A percentile compares a stretch with the other conserved stretches of the same genome.
Conservation (phyloP, 2,329 filamentous ascomycete genomes). For the Trichothecium sympodiale region DNA sequence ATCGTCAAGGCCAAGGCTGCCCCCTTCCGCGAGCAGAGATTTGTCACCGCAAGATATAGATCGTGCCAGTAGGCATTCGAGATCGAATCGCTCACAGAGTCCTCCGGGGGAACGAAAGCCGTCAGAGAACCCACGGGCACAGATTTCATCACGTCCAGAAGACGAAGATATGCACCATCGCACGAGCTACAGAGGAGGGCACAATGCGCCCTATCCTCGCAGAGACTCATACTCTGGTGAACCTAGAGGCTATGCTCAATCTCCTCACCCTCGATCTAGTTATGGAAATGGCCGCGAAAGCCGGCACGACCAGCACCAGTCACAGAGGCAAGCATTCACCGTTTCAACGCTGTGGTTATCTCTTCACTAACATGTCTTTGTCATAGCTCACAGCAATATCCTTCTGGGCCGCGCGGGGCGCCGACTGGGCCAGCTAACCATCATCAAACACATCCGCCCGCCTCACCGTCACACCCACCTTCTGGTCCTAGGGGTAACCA, state of each 20-base stretch:
- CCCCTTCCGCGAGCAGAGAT: background rate
- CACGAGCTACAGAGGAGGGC: conserved; percentile 28
- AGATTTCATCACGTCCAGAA: background rate
- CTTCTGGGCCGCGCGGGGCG: background rate
- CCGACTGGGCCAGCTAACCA: conserved; percentile 4
- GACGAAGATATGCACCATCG: conserved; percentile 4
- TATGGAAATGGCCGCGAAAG: conserved; percentile 27
- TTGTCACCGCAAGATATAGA: background rate
- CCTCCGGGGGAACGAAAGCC: background rate
- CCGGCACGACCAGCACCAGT: conserved; percentile 26
- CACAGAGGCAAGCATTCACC: conserved; percentile 28
- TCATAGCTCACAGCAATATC: background rate
- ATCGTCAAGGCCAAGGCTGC: conserved; percentile 4
- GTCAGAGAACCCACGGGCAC: background rate
- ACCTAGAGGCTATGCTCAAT: conserved; percentile 24
- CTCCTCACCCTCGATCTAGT: conserved; percentile 32
- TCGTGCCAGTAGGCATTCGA: background rate
- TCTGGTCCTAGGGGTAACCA: too few relatives aligned
- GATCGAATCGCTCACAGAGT: conserved; percentile 1
- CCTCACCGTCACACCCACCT: too few relatives aligned
- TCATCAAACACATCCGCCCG: background rate
- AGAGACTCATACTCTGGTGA: conserved; percentile 26
- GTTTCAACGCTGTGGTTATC: too few relatives aligned
- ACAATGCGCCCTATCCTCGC: conserved; percentile 24
- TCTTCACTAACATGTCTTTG: too few relatives aligned